A percentile compares a stretch with the other conserved stretches of the same genome.
These are phyloP conservation scores for Didymella glomerata DNA, from an alignment of 2,329 filamentous ascomycete genomes.

Conservation along the genomic window DNA sequence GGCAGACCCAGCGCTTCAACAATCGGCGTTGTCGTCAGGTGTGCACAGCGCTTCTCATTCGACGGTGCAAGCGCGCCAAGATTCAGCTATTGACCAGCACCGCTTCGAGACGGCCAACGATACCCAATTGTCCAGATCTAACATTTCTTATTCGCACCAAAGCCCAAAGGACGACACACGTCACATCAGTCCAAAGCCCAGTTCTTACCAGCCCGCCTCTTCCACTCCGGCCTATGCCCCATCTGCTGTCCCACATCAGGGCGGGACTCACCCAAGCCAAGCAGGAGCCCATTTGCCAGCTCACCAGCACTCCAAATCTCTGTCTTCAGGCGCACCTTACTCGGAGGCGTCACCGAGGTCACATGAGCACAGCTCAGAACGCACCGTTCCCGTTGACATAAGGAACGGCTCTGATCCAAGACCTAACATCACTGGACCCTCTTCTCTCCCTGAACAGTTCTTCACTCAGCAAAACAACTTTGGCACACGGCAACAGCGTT, in stretches of 20 bases:
- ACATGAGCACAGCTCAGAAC: constrained; percentile 24
- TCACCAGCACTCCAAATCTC: constrained; percentile 20
- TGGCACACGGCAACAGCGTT: constrained; percentile 34
- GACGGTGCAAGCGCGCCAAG: constrained; percentile 30
- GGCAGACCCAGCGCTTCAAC: constrained; percentile 15
- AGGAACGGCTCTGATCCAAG: constrained; percentile 15
- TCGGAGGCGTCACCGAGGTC: constrained; percentile 20
- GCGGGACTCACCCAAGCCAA: constrained; percentile 10
- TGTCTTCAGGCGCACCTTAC: constrained; percentile 5
- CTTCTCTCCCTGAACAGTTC: constrained; percentile 18
- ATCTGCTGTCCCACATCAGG: constrained; percentile 13
- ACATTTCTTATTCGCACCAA: constrained; percentile 26
- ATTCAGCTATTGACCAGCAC: constrained; percentile 32
- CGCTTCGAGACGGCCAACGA: constrained; percentile 30
- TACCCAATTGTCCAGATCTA: constrained; percentile 23
- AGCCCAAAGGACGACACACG: constrained; percentile 20
- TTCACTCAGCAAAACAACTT: constrained; percentile 21
- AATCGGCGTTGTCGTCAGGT: constrained; percentile 16
- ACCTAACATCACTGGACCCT: constrained; percentile 18
- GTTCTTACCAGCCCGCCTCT: constrained; percentile 14
- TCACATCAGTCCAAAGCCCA: constrained; percentile 10
- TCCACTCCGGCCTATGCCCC: constrained; percentile 22
- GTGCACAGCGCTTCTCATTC: constrained; percentile 19
- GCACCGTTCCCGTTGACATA: constrained; percentile 9
- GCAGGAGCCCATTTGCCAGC: constrained; percentile 9